Conservation (phyloP, 2,329 filamentous ascomycete species). For the Cladophialophora yegresii region DNA sequence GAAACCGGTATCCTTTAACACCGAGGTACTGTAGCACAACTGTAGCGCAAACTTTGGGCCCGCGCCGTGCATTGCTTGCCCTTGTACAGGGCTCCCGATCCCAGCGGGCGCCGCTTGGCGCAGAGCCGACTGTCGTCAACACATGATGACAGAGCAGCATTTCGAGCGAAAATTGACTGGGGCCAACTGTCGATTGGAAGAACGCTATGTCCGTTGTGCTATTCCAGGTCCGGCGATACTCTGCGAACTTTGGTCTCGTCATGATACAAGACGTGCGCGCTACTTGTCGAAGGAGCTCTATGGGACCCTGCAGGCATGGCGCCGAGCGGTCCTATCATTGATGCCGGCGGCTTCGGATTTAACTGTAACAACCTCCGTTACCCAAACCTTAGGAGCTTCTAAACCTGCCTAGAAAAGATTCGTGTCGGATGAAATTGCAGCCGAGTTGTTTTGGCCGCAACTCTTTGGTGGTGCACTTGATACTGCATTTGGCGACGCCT, state of each 20-base stretch:
- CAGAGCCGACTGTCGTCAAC: background rate
- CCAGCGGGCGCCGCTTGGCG: too few relatives aligned
- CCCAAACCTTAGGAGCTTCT: too few relatives aligned
- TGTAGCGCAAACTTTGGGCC: background rate
- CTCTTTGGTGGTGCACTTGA: background rate
- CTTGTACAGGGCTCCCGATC: background rate
- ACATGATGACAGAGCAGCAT: too few relatives aligned
- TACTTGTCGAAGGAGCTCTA: background rate
- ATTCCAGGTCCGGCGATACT: background rate
- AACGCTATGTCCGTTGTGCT: background rate
- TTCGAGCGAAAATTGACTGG: background rate
- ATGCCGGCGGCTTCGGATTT: background rate
- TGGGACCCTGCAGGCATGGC: too few relatives aligned
- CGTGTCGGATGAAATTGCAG: background rate
- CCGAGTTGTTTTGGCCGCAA: background rate
- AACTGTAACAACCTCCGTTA: background rate
- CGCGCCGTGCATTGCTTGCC: background rate
- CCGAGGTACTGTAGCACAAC: background rate
- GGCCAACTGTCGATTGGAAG: background rate
- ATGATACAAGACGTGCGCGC: background rate
- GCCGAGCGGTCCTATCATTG: too few relatives aligned
- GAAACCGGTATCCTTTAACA: background rate
- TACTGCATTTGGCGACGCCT: background rate
- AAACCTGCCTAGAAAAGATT: background rate
- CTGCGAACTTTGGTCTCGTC: background rate